Evolutionary conservation across 305 asterid species (phyloP), one percentile per base, ranked within the genome.

Genomic region (Fraxinus xanthoxyloides): DNA sequence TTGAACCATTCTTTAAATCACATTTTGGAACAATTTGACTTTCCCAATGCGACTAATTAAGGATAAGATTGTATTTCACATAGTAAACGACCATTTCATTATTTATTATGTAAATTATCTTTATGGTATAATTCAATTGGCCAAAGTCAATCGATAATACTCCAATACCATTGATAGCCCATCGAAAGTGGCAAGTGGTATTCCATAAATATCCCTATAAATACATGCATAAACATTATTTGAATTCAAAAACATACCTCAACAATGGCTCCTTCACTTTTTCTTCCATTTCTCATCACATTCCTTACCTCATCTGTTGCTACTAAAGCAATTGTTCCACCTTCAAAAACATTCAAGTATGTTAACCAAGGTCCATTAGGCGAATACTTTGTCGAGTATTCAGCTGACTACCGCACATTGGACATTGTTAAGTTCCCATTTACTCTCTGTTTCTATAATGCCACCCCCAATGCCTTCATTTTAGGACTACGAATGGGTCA

Each of bases 281-380:
- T 38, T 3, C 56, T 75, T 67, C n/a, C 77, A 74, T 21, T 79
- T 38, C 67, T 82, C 73, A 35, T 83, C 31, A 75, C 82, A 34
- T 10, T 87, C 43, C 26, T 82, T 69, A 56, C 79, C 23, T 38
- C 77, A 17, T 75, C 77, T 1, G 10, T 73, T 0, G 80, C 83
- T 28, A 63, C 87, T 38, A 75, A 80, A 76, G 86, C 89, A 36
- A 67, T 79, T 67, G 89, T 88, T 38, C 90, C 88, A 6, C 80
- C 88, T 31, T 79, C 89, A n/a, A 80, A 76, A 10, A 87, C 89
- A 26, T 90, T 89, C 74, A 80, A 75, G 61, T 85, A 87, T 85
- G 84, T 80, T 51, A 89, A 90, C 82, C 80, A 84, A 76, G 93
- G 92, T 7, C 65, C 79, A 9, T 76, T 90, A 1, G 89, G 90